A percentile compares a stretch with the other conserved stretches of the same genome.
Evolutionary conservation across 306 rosid species (phyloP).

Genomic region (Quercus suber): DNA sequence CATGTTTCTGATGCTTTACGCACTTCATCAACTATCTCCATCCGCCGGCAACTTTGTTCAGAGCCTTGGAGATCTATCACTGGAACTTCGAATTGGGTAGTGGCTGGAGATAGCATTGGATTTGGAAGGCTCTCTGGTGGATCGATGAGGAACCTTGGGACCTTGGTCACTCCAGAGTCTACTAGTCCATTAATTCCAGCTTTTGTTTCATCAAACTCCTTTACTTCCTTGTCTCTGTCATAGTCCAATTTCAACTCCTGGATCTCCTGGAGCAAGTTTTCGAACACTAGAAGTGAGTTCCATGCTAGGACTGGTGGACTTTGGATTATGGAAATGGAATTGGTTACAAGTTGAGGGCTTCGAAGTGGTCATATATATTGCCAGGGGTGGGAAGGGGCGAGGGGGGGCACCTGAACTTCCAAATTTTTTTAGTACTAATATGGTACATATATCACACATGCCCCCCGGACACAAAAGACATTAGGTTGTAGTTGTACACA

Average conservation of each 20-base stretch:
- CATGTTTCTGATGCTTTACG: too few relatives aligned
- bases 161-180: conserved; percentile 51
- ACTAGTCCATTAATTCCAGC: conserved; percentile 69
- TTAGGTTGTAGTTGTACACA: too few relatives aligned
- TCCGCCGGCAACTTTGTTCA: too few relatives aligned
- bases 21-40: too few relatives aligned
- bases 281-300: conserved; percentile 1
- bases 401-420: too few relatives aligned
- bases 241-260: conserved; percentile 15
- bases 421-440: too few relatives aligned
- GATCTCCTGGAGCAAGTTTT: not conserved
- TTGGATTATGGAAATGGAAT: not conserved
- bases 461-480: too few relatives aligned
- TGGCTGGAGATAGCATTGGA: not conserved
- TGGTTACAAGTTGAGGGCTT: conserved; percentile 17
- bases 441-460: too few relatives aligned
- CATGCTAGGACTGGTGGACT: conserved; percentile 15
- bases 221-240: conserved; percentile 62
- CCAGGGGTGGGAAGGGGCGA: too few relatives aligned
- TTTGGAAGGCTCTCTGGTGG: conserved; percentile 27
- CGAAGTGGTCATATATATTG: conserved; percentile 21
- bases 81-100: conserved; percentile 38
- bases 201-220: conserved; percentile 64
- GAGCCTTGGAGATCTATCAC: conserved; percentile 50
- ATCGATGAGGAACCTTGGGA: conserved; percentile 63